Conservation (phyloP, 768 basidiomycete species). For the Macrocybe gigantea region DNA sequence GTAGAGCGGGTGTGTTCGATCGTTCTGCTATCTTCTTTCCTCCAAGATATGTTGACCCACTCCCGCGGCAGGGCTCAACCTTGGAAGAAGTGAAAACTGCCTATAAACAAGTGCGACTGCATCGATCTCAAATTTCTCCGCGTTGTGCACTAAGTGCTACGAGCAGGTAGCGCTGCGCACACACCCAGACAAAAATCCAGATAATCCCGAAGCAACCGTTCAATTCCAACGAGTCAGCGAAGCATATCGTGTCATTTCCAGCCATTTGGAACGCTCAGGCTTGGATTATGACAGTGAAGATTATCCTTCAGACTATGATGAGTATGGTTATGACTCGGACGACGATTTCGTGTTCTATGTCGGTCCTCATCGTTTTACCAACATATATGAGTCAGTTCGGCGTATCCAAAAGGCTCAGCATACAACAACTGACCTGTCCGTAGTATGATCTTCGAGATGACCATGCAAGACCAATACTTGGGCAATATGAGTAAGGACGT, state of each 20-base stretch:
- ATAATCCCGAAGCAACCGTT: constrained; percentile 57
- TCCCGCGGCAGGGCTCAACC: constrained; percentile 41
- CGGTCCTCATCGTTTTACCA: too few relatives aligned
- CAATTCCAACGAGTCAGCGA: constrained; percentile 67
- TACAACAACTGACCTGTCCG: too few relatives aligned
- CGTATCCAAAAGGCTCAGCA: too few relatives aligned
- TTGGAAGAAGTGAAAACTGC: constrained; percentile 60
- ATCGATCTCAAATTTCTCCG: neutral
- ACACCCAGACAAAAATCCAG: constrained; percentile 75
- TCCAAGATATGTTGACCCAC: neutral
- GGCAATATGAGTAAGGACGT: too few relatives aligned
- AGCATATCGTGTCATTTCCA: constrained; percentile 58
- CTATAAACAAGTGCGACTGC: constrained; percentile 56
- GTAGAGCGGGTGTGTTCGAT: constrained; percentile 40
- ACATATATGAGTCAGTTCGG: too few relatives aligned
- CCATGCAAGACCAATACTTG: too few relatives aligned
- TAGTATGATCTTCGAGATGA: too few relatives aligned
- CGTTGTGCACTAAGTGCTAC: neutral
- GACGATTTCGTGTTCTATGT: constrained; percentile 17
- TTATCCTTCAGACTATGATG: constrained; percentile 24
- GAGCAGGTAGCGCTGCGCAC: constrained; percentile 55
- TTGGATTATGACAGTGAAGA: constrained; percentile 30
- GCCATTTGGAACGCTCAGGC: constrained; percentile 40
- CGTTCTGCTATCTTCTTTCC: neutral
- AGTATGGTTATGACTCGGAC: constrained; percentile 24